Evolutionary conservation across 805 yeast species (phyloP), one percentile per base, ranked within the genome.

Genomic region (Groenewaldozyma salmanticensis): DNA sequence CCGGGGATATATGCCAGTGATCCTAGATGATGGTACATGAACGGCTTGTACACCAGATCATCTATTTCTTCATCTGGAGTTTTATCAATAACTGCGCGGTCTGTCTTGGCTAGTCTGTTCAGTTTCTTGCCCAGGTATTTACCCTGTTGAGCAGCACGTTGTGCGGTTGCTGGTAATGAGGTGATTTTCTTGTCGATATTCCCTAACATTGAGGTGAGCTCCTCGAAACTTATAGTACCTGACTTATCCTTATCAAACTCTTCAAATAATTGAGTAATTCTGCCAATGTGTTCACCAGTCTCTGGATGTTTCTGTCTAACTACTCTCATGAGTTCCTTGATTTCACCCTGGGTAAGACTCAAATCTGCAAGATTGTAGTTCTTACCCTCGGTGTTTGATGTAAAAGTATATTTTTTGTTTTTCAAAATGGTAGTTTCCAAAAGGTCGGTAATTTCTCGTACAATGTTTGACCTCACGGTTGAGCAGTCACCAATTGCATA

Each of bases 401-500:
- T 48, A 21, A 44, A 34, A 15, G 45, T 27, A 33, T 35, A 47
- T 35, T 44, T 31, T 5, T 55, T 47, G 11, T 42, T 29, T 2
- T 49, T 48, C 11, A 52, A 35, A 15, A 54, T 46, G 9, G 43
- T 43, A n/a, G 45, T 33, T 33, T 45, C 64, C 47, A 78, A 64
- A 43, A 71, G 66, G 42, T 68, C 70, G 22, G 71, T 69, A 15
- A 78, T 69, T 46, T 75, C 76, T 31, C 68, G 75, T 7, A 77
- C 74, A 33, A 77, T 55, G 37, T 74, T 75, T 1, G 80, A 72
- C 50, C 81, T 71, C 19, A 79, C 73, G 1, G 84, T 77, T 2
- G 84, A 64, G 52, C 85, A 79, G 57, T 79, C 86, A 37, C 86
- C 86, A 51, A 79, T 74, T 2, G 83, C 84, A 52, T 78, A 79